These are phyloP conservation scores for Pholiota molesta DNA, from an alignment of 768 basidiomycete species.

Conservation along the genomic window DNA sequence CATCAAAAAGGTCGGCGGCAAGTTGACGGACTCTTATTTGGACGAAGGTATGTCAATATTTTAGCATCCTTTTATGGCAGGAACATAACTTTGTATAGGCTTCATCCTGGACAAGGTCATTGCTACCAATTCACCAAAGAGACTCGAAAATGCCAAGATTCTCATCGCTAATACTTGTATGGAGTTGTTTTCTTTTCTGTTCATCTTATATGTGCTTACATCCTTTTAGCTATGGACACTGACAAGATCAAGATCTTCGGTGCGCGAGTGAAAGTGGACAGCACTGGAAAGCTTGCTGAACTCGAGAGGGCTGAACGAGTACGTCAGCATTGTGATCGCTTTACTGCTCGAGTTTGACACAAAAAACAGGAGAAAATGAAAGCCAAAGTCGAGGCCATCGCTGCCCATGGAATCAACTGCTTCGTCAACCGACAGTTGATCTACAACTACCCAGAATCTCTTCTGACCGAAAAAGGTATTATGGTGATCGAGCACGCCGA, in stretches of 20 bases:
- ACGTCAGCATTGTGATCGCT: constrained; percentile 1
- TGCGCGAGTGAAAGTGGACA: constrained; percentile 92
- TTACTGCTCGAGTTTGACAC: not conserved
- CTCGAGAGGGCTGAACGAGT: constrained; percentile 95
- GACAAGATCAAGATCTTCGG: constrained; percentile 99
- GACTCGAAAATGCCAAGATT: constrained; percentile 93
- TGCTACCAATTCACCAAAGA: constrained; percentile 92
- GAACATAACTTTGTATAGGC: constrained; percentile 45
- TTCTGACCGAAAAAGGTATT: constrained; percentile 94
- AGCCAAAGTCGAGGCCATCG: constrained; percentile 93
- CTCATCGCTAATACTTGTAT: constrained; percentile 97
- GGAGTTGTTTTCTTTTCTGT: constrained; percentile 26
- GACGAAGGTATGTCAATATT: constrained; percentile 75
- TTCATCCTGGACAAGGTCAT: constrained; percentile 98
- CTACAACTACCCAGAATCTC: constrained; percentile 98
- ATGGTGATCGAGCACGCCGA: constrained; percentile 98
- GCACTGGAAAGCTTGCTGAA: constrained; percentile 96
- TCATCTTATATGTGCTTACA: not conserved
- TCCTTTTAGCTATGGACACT: constrained; percentile 89
- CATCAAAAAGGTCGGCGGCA: constrained; percentile 99
- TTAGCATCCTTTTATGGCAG: not conserved
- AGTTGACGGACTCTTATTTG: constrained; percentile 96
- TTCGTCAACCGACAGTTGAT: constrained; percentile 98
- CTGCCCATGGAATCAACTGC: constrained; percentile 91
- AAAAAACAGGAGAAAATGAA: constrained; percentile 96